Base-by-base conservation (phyloP, 768 basidiomycete species). In the Lentinula sp. region DNA sequence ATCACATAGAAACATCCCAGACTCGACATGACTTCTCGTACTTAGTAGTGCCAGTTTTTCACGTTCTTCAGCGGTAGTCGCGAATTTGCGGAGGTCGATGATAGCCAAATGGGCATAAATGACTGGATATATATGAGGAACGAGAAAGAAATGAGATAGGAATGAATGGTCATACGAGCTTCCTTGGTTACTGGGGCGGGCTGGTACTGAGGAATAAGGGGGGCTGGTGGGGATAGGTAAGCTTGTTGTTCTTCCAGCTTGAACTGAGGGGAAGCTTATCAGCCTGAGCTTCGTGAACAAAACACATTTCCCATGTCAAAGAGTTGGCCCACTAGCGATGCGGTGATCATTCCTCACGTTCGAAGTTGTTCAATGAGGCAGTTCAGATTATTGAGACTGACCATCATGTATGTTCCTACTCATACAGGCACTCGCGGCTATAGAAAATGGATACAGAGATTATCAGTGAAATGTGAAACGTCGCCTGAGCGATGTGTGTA, bases 1-100 rank as follows among this genome's bases (percentile, higher is more conserved):
- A 81, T 68, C 32, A 78, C 76, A 61, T 80, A 82, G 65, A 81
- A 77, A 67, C 82, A 82, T 1, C 76, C 76, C 33, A 68, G 61
- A 2, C 53, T 52, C 2, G 59, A 42, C 63, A 79, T 66, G 0
- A 76, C 78, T 48, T 72, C 65, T 53, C 68, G 71, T 15, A 78
- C 68, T 63, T 75, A n/a, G 68, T 7, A 41, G 50, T 1, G 71
- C 71, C 6, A 79, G 66, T 16, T 46, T 50, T 1, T 63, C 61
- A 16, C 72, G 71, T 9, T 67, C 69, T 42, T 71, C 72, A 0
- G 64, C 59, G 3, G 67, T 74, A 8, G 62, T 51, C 0, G 68
- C 70, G 23, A 32, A 41, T 42, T 67, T 67, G 7, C 75, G 66
- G 2, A 79, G 63, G 61, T 79, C 77, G 58, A 79, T 71, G 48